Base-by-base conservation (phyloP, 1,284 basidiomycete species). In the Dichomitus squalens region DNA sequence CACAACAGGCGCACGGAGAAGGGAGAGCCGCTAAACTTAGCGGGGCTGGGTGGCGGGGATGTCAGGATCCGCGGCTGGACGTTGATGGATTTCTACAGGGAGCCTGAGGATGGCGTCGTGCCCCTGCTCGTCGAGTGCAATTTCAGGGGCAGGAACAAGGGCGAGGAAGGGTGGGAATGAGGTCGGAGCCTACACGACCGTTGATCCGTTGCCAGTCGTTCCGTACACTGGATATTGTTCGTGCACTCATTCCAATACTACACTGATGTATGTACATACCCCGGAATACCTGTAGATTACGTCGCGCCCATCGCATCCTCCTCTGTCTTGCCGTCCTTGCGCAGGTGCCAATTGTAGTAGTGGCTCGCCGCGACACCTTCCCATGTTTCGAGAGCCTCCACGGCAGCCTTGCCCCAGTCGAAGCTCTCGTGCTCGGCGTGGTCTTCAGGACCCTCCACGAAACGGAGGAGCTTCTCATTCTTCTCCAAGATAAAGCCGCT, bases 121-220 rank as follows among this genome's bases (percentile, higher is more conserved):
- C 82, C 86, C 0, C 69, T 93, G n/a, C 71, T 93, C 7, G 79
- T 92, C 8, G 90, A 92, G 65, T 89, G 84, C 65, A 92, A 92
- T 67, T 92, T 84, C 69, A 75, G 78, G 54, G 85, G 83, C 25
- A 67, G 81, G 59, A 75, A 59, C 52, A 57, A 38, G 4, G 79
- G 79, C 0, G 76, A 83, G 60, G 81, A 82, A 61, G 81, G 81
- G 0, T 81, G 79, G 80, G 55, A 46, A 41, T 63, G 57, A 53
- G 8, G 7, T 21, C 12, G 21, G 29, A 21, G n/a, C n/a, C 20
- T 12, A 39, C 20, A 18, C 34, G 7, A 0, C 35, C 35, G 20
- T 9, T 33, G 35, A 31, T 14, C 23, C 33, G 14, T 35, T 36
- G 21, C 7, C n/a, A 20, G 5, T 14, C 21, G 4, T 25, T n/a